phyloP scores from a whole-genome alignment of 768 basidiomycete genomes.

The Pisolithus microcarpus region DNA sequence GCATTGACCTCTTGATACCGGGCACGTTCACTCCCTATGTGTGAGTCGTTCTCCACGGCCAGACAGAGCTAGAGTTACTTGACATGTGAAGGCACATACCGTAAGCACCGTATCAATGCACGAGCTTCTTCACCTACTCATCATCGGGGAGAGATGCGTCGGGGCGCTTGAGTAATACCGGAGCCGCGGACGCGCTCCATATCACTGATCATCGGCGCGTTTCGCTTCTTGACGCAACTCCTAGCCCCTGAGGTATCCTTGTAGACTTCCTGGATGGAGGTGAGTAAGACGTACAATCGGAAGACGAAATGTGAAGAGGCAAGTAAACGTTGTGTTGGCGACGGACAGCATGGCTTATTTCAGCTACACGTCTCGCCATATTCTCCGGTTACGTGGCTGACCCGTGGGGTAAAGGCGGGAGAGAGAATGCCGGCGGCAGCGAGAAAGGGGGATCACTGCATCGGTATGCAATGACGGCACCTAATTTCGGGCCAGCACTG shows the following conservation, averaged over 20 bases:
- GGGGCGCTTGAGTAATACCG: constrained; percentile 69
- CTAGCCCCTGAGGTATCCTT: constrained; percentile 36
- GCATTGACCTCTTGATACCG: constrained; percentile 78
- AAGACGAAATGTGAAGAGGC: constrained; percentile 29
- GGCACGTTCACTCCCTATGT: constrained; percentile 63
- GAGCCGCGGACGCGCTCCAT: constrained; percentile 13
- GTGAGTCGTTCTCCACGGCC: background rate
- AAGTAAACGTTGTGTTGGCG: constrained; percentile 17
- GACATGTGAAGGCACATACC: constrained; percentile 34
- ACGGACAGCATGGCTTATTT: too few relatives aligned
- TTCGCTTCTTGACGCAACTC: background rate
- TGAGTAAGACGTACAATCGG: constrained; percentile 15
- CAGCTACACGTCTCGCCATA: too few relatives aligned
- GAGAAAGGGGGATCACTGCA: too few relatives aligned
- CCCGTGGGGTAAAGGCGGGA: too few relatives aligned
- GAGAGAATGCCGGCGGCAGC: too few relatives aligned
- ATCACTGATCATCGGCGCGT: constrained; percentile 13
- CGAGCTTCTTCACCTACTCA: constrained; percentile 83
- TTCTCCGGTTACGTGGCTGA: too few relatives aligned
- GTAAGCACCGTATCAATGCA: constrained; percentile 71
- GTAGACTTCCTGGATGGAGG: constrained; percentile 59
- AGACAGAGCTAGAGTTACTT: too few relatives aligned
- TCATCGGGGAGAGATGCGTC: constrained; percentile 72
- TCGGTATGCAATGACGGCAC: too few relatives aligned
- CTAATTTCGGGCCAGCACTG: too few relatives aligned